phyloP scores from a whole-genome alignment of 202 grass and related monocot genomes.

The Digitaria exilis region DNA sequence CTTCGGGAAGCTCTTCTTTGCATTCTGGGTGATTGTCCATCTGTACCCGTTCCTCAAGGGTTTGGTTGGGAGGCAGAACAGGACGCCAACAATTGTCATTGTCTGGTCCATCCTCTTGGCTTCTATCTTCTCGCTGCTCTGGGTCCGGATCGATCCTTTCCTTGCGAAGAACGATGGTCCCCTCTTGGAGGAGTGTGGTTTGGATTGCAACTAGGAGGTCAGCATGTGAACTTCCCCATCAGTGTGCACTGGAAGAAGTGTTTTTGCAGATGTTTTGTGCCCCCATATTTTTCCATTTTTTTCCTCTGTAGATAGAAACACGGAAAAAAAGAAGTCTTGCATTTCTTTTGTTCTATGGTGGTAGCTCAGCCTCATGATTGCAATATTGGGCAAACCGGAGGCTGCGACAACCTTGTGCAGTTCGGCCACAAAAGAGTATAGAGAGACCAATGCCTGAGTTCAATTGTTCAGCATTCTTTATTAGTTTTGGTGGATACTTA shows the following conservation, averaged over 20 bases:
- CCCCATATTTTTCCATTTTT: conserved; percentile 44
- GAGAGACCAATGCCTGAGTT: conserved; percentile 28
- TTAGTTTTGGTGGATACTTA: conserved; percentile 58
- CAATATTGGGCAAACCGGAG: conserved; percentile 50
- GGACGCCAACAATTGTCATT: conserved; percentile 87
- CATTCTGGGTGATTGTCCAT: conserved; percentile 94
- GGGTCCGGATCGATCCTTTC: conserved; percentile 86
- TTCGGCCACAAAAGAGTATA: conserved; percentile 52
- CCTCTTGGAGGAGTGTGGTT: conserved; percentile 76
- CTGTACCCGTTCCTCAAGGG: conserved; percentile 92
- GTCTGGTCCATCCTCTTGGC: conserved; percentile 95
- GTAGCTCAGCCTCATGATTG: conserved; percentile 51
- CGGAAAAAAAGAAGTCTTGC: conserved; percentile 24
- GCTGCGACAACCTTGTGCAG: conserved; percentile 65
- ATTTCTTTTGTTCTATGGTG: conserved; percentile 56
- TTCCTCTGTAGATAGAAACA: conserved; percentile 64
- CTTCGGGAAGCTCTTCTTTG: conserved; percentile 90
- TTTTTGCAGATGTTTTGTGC: conserved; percentile 50
- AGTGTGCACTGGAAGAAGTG: conserved; percentile 33
- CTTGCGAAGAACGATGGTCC: conserved; percentile 74
- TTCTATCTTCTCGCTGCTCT: conserved; percentile 84
- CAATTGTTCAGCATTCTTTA: conserved; percentile 62
- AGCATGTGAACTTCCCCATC: conserved; percentile 9
- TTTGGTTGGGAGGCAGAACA: conserved; percentile 89
- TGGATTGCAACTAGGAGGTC: conserved; percentile 79